A percentile compares a stretch with the other conserved stretches of the same genome.
These are phyloP conservation scores for Onygena corvina DNA, from an alignment of 2,329 filamentous ascomycete species.

Conservation along the genomic window DNA sequence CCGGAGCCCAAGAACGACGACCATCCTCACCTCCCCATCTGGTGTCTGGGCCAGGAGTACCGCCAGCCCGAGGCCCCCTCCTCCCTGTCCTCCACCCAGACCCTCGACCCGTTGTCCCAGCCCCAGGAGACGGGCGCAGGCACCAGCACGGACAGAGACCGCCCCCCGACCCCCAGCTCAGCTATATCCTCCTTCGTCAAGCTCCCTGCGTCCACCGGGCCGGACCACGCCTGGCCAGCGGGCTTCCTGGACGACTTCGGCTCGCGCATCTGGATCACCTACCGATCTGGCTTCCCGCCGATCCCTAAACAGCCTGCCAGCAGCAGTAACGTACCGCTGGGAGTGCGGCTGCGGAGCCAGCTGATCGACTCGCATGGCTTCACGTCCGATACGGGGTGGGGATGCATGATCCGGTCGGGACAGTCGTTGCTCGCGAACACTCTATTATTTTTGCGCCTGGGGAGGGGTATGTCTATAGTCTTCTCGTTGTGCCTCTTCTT, in stretches of 20 bases:
- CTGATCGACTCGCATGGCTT: conserved; percentile 70
- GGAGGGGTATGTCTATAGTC: conserved; percentile 51
- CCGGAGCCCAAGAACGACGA: conserved; percentile 74
- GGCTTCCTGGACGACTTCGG: conserved; percentile 87
- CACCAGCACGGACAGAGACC: not conserved
- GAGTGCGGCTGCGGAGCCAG: conserved; percentile 71
- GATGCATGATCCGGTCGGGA: conserved; percentile 95
- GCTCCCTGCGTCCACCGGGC: not conserved
- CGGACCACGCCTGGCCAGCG: conserved; percentile 53
- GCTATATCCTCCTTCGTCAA: conserved; percentile 1
- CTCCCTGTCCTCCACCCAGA: not conserved
- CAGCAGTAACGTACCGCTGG: conserved; percentile 65
- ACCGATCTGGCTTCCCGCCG: conserved; percentile 70
- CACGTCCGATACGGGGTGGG: conserved; percentile 90
- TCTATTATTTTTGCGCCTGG: conserved; percentile 57
- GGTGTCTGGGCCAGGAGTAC: conserved; percentile 63
- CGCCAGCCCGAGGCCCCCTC: conserved; percentile 14
- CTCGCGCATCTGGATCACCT: conserved; percentile 90
- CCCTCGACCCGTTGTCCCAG: not conserved
- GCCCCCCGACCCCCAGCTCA: not conserved
- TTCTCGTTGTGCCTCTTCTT: conserved; percentile 2
- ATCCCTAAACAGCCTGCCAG: conserved; percentile 66
- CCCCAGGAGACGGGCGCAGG: not conserved
- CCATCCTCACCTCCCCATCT: conserved; percentile 56
- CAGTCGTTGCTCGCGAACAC: conserved; percentile 88